These are phyloP conservation scores for Petrea volubilis DNA, from an alignment of 257 asterid species.

Conservation along the genomic window DNA sequence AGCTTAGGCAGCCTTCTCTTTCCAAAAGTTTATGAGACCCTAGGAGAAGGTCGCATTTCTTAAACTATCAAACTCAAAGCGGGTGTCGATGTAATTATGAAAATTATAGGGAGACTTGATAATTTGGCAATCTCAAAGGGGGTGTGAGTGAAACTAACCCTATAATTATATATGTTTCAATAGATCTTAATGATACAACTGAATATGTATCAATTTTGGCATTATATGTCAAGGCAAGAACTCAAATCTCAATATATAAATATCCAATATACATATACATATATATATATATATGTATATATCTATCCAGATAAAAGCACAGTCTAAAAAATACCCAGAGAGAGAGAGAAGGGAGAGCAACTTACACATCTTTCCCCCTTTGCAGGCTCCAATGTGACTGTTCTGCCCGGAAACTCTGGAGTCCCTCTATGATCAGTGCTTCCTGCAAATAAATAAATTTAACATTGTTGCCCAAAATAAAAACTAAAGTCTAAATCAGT, in stretches of 20 bases:
- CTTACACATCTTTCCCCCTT: slow-evolving; percentile 77
- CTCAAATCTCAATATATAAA: neutral
- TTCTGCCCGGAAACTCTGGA: slow-evolving; percentile 87
- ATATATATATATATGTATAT: too few relatives aligned
- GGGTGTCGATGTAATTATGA: too few relatives aligned
- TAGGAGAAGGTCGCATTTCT: too few relatives aligned
- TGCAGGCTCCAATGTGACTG: slow-evolving; percentile 90
- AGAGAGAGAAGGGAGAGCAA: neutral
- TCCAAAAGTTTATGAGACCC: too few relatives aligned
- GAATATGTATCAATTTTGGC: neutral
- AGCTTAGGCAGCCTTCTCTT: too few relatives aligned
- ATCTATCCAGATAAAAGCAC: neutral
- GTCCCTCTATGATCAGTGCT: slow-evolving; percentile 99
- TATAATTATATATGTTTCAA: too few relatives aligned
- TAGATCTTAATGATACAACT: neutral
- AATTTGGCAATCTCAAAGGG: too few relatives aligned
- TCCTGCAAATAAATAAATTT: slow-evolving; percentile 40
- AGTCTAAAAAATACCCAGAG: neutral
- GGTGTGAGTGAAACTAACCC: too few relatives aligned
- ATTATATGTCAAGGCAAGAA: neutral
- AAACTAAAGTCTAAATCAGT: neutral
- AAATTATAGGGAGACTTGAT: too few relatives aligned
- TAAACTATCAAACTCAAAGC: too few relatives aligned
- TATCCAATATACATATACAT: too few relatives aligned
- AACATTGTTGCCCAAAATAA: too few relatives aligned